Evolutionary conservation across 2,329 filamentous ascomycete genomes (phyloP).

Genomic region (Aquanectria penicillioides): DNA sequence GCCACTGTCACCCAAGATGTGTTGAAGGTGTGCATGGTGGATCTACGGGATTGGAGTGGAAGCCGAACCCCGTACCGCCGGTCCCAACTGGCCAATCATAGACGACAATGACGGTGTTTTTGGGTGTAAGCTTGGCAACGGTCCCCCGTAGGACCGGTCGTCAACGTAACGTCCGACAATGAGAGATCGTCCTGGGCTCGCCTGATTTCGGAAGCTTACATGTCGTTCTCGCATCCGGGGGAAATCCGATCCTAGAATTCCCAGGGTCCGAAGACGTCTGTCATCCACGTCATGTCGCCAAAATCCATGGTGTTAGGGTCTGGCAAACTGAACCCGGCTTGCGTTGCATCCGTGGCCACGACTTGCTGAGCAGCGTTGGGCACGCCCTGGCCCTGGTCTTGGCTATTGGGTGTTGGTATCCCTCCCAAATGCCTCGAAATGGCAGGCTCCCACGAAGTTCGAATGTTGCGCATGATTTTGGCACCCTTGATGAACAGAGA

Average conservation of each 20-base stretch:
- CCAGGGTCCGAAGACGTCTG: conserved; percentile 51
- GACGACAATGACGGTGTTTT: not conserved
- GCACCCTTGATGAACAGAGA: conserved; percentile 46
- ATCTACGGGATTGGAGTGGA: conserved; percentile 7
- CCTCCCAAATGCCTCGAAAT: conserved; percentile 43
- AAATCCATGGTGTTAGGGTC: conserved; percentile 45
- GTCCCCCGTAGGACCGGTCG: not conserved
- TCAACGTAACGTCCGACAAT: conserved; percentile 3
- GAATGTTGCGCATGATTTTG: conserved; percentile 49
- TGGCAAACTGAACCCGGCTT: conserved; percentile 30
- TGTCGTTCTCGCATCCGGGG: not conserved
- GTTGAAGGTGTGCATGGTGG: too few species aligned
- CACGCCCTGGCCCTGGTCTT: conserved; percentile 28
- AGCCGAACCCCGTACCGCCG: conserved; percentile 21
- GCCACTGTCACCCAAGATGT: too few species aligned
- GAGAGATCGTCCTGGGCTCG: not conserved
- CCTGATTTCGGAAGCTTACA: not conserved
- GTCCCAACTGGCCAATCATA: conserved; percentile 6
- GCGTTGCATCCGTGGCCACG: conserved; percentile 16
- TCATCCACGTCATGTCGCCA: conserved; percentile 50
- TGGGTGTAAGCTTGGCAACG: not conserved
- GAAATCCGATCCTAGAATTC: conserved; percentile 38
- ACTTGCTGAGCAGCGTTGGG: conserved; percentile 14
- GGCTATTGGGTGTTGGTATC: conserved; percentile 44
- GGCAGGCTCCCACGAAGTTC: conserved; percentile 48